Base-by-base conservation (phyloP, 176 grass and related monocot species). In the Carex cristatella region DNA sequence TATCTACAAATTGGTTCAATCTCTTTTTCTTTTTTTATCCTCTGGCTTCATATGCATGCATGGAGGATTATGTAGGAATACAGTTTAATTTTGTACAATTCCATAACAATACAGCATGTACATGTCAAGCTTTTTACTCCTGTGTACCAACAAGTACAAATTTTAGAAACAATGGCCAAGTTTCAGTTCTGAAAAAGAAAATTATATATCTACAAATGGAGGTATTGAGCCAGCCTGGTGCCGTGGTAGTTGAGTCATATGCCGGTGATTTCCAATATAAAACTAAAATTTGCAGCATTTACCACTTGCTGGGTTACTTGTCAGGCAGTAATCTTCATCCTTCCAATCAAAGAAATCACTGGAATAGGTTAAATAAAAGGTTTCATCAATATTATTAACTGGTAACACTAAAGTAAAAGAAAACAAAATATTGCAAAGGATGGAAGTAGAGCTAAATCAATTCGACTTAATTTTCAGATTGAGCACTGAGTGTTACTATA, bases 261-360 rank as follows among this genome's bases (percentile, higher is more conserved):
- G 5, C 27, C 5, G 14, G 27, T 79, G 14, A 57, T 58, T 79
- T 79, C 74, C 74, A 57, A 79, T 79, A 55, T 44, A 58, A 33
- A 64, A 82, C 77, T 12, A 86, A 49, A 11, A 57, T 61, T 78
- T 57, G 63, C 28, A 55, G 61, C 46, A 53, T 69, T 80, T 77
- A 90, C 89, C 85, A 74, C 84, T 44, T 42, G 67, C 48, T 79
- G 71, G 65, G 42, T 87, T 81, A 55, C 58, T 87, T 48, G 85
- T 27, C 73, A 84, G 64, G 79, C 51, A 66, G 49, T 15, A 80
- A 57, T 87, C 85, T 68, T 73, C 85, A 11, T 82, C 72, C 83
- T 81, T 80, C 85, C 85, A 81, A 58, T 87, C 85, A 81, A 85
- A 90, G 65, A 81, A 66, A 80, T 87, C 81, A 81, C 89, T 90